These are phyloP conservation scores for Geotrichum reessii DNA, from an alignment of 1,139 yeast genomes.

Conservation along the genomic window DNA sequence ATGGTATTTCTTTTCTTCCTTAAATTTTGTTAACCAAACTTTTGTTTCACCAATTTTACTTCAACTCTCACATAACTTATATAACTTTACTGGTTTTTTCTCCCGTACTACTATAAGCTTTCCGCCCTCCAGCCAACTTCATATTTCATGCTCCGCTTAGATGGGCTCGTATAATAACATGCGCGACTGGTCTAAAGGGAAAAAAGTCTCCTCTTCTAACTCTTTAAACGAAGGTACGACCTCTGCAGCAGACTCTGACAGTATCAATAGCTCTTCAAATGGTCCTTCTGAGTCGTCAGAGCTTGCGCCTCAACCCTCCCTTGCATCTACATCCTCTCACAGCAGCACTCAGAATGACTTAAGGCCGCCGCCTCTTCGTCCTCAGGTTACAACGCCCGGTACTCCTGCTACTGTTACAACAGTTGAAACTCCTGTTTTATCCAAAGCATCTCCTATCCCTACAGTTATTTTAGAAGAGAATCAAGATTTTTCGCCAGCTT, in stretches of 20 bases:
- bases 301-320: neutral
- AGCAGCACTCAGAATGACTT: neutral
- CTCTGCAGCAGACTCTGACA: neutral
- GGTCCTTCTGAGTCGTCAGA: neutral
- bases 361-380: neutral
- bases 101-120: neutral
- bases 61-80: neutral
- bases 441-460: neutral
- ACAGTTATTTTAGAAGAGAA: neutral
- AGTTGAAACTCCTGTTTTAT: neutral
- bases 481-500: neutral
- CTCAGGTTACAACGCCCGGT: neutral
- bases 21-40: neutral
- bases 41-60: neutral
- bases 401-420: neutral
- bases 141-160: neutral
- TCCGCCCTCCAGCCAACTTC: neutral
- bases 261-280: neutral
- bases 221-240: neutral
- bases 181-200: constrained; percentile 3
- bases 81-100: neutral
- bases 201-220: constrained; percentile 1
- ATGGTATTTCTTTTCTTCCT: neutral
- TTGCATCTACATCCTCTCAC: neutral
- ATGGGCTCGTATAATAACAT: constrained; percentile 8